Conservation (phyloP, 2,329 filamentous ascomycete species). For the Aspergillus ruber region DNA sequence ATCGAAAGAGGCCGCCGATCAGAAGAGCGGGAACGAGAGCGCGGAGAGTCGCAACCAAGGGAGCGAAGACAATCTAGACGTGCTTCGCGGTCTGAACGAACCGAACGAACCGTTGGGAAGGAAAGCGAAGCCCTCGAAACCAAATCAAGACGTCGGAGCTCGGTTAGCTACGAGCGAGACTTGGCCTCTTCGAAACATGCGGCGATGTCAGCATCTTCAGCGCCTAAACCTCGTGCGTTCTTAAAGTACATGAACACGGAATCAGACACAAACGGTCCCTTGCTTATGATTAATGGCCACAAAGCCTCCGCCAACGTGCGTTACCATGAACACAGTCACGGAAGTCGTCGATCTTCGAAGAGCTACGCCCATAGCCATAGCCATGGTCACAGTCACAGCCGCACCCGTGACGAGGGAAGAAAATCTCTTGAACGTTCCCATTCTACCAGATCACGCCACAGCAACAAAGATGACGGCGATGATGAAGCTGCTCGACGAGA, state of each 20-base stretch:
- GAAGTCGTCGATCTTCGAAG: conserved; percentile 23
- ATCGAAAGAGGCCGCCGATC: conserved; percentile 15
- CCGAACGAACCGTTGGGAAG: conserved; percentile 4
- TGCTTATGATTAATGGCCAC: conserved; percentile 31
- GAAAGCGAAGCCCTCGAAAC: conserved; percentile 10
- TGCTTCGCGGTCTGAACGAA: conserved; percentile 11
- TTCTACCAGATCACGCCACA: conserved; percentile 6
- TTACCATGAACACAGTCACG: conserved; percentile 14
- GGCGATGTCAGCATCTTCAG: conserved; percentile 12
- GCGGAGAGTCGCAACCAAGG: conserved; percentile 6
- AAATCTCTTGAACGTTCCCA: conserved; percentile 11
- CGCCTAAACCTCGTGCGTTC: conserved; percentile 21
- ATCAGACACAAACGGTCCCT: conserved; percentile 31
- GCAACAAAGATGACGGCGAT: conserved; percentile 22
- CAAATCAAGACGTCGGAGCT: conserved; percentile 13
- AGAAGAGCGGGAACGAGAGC: background rate
- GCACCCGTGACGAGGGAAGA: conserved; percentile 17
- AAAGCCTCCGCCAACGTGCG: conserved; percentile 24
- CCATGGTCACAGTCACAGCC: background rate
- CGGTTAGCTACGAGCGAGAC: conserved; percentile 19
- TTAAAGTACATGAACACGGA: conserved; percentile 31
- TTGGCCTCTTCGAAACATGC: conserved; percentile 23
- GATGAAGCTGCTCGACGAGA: too few species aligned
- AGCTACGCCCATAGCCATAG: conserved; percentile 16
- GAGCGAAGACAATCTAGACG: conserved; percentile 6